Base-by-base conservation (phyloP, 2,329 filamentous ascomycete species). In the Xylaria sp. region DNA sequence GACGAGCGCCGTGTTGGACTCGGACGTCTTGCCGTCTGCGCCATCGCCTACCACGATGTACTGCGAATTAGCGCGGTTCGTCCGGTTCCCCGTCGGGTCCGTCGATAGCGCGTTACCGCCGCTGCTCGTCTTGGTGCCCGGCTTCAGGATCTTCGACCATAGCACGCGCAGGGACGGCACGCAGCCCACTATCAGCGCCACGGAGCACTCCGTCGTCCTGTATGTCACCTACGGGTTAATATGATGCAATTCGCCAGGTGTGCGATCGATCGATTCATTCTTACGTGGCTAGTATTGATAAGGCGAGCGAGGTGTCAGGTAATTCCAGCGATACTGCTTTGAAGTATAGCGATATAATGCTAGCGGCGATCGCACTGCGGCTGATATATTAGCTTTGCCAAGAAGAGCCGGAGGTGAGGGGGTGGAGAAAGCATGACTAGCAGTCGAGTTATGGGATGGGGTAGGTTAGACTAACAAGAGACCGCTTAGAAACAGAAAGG, bases 101-200 rank as follows among this genome's bases (percentile, higher is more conserved):
- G 58, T 56, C 6, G 65, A 20, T 33, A n/a, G 31, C 22, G 42
- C 45, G 25, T 27, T 45, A 49, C 50, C 63, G 9, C 27, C 55
- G 10, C 27, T 39, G 17, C 33, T 58, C 13, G 38, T 50, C 33
- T 59, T 58, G 15, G 58, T 50, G 44, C 53, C 27, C 1, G 65
- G 65, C 6, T 64, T 63, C 2, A 70, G 62, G 44, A 68, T 53
- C 31, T 68, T 70, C n/a, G 65, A 70, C 68, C 68, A 70, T 3
- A 70, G 54, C 6, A 70, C 65, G 2, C 68, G 65, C 1, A 70
- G 39, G 0, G 69, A 64, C 0, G 69, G 69, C 11, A 69, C 67
- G 54, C 69, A 70, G 44, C 69, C 69, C 2, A 70, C 69, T 25
- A 70, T 69, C 5, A 70, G 42, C 3, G 69, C 69, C 25, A 70